Evolutionary conservation across 495 filamentous ascomycete species (phyloP).

Genomic region (Penicillium pulvis): DNA sequence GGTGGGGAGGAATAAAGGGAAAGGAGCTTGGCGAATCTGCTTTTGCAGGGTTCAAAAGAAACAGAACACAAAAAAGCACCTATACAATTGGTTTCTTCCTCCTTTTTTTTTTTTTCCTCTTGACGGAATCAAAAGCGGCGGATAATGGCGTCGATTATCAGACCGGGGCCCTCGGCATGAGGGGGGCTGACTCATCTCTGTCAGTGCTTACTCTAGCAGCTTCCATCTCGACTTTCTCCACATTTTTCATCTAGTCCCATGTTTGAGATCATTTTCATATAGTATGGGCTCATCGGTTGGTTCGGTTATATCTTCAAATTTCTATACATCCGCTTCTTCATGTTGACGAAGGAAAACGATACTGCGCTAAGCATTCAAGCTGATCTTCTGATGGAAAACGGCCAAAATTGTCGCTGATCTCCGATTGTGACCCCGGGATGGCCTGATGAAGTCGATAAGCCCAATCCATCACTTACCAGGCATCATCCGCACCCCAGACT

Average conservation of each 20-base stretch:
- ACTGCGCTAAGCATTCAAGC: no score
- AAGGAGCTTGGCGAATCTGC: neutral
- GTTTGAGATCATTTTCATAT: neutral
- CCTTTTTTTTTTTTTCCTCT: neutral
- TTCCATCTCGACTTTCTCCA: conserved; percentile 1
- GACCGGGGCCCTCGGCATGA: conserved; percentile 21
- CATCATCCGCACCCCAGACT: no score
- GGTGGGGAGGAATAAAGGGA: conserved; percentile 3
- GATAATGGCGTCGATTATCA: conserved; percentile 22
- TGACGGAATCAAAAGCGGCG: neutral
- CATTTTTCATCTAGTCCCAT: neutral
- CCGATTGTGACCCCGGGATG: no score
- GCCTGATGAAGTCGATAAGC: no score
- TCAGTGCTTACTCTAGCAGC: conserved; percentile 28
- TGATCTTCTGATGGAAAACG: no score
- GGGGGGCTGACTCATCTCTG: conserved; percentile 25
- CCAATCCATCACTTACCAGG: no score
- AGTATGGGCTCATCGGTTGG: neutral
- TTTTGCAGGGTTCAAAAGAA: neutral
- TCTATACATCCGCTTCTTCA: neutral
- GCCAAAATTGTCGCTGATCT: no score
- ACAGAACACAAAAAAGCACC: neutral
- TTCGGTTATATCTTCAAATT: neutral
- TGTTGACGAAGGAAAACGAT: no score
- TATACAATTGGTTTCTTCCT: neutral